Base-by-base conservation (phyloP, 2,329 filamentous ascomycete species). In the Zarea fungicola region DNA sequence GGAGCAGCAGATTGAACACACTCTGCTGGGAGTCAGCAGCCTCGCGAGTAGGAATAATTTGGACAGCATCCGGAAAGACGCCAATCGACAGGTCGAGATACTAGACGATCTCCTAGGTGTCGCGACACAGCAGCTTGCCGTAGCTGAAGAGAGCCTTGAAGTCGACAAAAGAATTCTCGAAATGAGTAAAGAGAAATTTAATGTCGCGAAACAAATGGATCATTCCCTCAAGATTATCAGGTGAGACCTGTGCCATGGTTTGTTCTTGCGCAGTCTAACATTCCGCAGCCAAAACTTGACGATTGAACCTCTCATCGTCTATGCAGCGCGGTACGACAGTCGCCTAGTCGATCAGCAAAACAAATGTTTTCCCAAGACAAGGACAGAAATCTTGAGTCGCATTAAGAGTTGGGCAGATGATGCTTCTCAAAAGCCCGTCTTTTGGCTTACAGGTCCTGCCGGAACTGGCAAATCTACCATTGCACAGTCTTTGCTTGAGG, bases 401-500 rank as follows among this genome's bases (percentile, higher is more conserved):
- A 36, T 46, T 11, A 13, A 2, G 14, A 19, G 23, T 22, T 46
- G 43, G 43, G 23, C 23, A 5, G n/a, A 18, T 18, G 21, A 34
- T 13, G n/a, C n/a, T 11, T 28, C n/a, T 19, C 32, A 13, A 9
- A 14, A 22, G 4, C 10, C 18, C n/a, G 13, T 46, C 10, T 39
- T 46, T 18, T 46, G 43, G 43, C 43, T 46, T 8, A 46, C n/a
- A 4, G 34, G 32, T 5, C 31, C 31, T 10, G 43, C 43, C 9
- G 43, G 43, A 21, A 37, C 32, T 4, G 43, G 43, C 14, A 46
- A 46, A 28, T 46, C 43, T 2, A 46, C 43, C 3, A 11, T 46
- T 8, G n/a, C 43, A 2, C 31, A 22, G 14, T 37, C 34, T 3
- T 26, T 46, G 4, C 32, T 34, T 19, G 34, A 39, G 4, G 13